phyloP scores from a whole-genome alignment of 2,329 filamentous ascomycete species.

The Penicillium rolfsii region DNA sequence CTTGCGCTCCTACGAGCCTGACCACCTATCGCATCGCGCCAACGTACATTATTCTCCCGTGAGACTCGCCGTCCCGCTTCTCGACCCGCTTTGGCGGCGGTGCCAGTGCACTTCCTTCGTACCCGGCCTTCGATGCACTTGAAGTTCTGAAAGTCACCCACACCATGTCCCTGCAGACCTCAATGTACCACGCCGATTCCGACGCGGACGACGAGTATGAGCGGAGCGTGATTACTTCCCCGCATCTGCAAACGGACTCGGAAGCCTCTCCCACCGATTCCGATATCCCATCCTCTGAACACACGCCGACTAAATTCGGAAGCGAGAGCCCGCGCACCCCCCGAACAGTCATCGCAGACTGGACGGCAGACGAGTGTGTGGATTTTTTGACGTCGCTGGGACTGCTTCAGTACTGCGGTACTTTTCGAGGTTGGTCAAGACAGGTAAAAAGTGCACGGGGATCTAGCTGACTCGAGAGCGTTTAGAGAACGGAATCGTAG shows the following conservation, averaged over 20 bases:
- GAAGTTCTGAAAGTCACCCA: slow-evolving; percentile 5
- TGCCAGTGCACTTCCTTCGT: slow-evolving; percentile 6
- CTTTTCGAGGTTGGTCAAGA: slow-evolving; percentile 73
- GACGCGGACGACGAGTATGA: slow-evolving; percentile 70
- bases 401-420: slow-evolving; percentile 78
- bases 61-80: slow-evolving; percentile 5
- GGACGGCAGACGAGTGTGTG: slow-evolving; percentile 81
- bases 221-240: slow-evolving; percentile 61
- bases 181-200: slow-evolving; percentile 62
- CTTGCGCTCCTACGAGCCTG: slow-evolving; percentile 15
- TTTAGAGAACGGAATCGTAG: slow-evolving; percentile 89
- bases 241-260: slow-evolving; percentile 60
- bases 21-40: slow-evolving; percentile 21
- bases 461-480: neutral
- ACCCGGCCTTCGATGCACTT: slow-evolving; percentile 1
- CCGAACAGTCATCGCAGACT: slow-evolving; percentile 61
- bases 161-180: slow-evolving; percentile 49
- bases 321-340: slow-evolving; percentile 58
- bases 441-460: neutral
- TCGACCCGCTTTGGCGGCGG: slow-evolving; percentile 11
- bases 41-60: slow-evolving; percentile 5
- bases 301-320: slow-evolving; percentile 65
- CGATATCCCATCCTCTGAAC: slow-evolving; percentile 61
- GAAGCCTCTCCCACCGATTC: slow-evolving; percentile 61
- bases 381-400: slow-evolving; percentile 83